Percentiles rank a stretch among this genome's conserved stretches.
phyloP scores from a whole-genome alignment of 345 rosid genomes.

The Physaria fendleri region DNA sequence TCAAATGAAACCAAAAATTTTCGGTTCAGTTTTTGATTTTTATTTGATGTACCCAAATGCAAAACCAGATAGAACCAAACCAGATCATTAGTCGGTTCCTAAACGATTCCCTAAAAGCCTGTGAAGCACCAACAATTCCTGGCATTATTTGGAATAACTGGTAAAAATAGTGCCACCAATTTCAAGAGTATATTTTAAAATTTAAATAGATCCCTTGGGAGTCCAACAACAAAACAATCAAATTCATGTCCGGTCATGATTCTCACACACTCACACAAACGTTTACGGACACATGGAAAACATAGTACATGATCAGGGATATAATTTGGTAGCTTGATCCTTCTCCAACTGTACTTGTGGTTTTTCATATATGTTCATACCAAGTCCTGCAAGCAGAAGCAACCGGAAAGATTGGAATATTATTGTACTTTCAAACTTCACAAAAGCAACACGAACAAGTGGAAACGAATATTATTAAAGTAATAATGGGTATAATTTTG shows the following conservation, averaged over 20 bases:
- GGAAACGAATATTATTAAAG: background rate
- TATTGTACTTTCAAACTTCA: background rate
- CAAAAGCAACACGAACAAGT: background rate
- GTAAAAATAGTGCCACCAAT: background rate
- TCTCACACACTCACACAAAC: background rate
- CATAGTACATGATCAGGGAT: background rate
- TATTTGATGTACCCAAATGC: too few relatives aligned
- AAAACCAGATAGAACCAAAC: too few relatives aligned
- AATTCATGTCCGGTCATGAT: background rate
- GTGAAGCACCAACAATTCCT: too few relatives aligned
- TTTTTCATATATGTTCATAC: too few relatives aligned
- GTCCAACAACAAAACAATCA: background rate
- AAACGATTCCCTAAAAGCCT: too few relatives aligned
- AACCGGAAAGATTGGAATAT: background rate
- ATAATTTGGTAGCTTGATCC: background rate
- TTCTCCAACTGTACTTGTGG: too few relatives aligned
- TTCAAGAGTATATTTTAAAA: background rate
- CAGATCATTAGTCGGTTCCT: too few relatives aligned
- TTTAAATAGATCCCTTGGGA: background rate
- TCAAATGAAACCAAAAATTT: too few relatives aligned
- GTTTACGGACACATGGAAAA: background rate
- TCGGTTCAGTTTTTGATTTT: too few relatives aligned
- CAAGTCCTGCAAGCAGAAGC: background rate
- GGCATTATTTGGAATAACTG: too few relatives aligned
- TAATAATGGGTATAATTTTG: background rate